Evolutionary conservation across 1,284 basidiomycete species (phyloP).

Genomic region (Sporisorium scitamineum): DNA sequence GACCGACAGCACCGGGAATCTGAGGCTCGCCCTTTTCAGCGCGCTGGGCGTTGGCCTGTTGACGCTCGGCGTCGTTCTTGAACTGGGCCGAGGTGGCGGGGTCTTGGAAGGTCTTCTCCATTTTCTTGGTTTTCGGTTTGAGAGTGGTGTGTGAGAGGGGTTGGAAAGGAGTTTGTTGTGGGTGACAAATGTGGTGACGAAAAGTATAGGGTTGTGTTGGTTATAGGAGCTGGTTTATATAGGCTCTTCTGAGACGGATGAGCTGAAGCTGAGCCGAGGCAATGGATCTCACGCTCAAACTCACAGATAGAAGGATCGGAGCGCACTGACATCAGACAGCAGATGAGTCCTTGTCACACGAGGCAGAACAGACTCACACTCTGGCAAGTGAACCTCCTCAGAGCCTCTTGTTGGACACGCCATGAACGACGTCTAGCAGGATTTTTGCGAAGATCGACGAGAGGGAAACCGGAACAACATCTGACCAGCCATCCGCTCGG

Average conservation of each 20-base stretch:
- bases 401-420: no score
- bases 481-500: background rate
- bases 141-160: background rate
- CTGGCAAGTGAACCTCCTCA: background rate
- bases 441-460: slow-evolving; percentile 1
- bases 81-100: slow-evolving; percentile 9
- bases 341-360: background rate
- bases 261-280: slow-evolving; percentile 7
- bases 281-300: no score
- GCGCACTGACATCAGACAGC: slow-evolving; percentile 30
- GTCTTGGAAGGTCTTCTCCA: slow-evolving; percentile 60
- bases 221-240: background rate
- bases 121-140: slow-evolving; percentile 13
- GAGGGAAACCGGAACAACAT: background rate
- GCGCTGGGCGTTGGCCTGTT: slow-evolving; percentile 44
- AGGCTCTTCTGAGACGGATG: background rate
- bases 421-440: no score
- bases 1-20: slow-evolving; percentile 49
- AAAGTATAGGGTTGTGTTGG: background rate
- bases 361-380: background rate
- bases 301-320: no score
- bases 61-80: slow-evolving; percentile 42
- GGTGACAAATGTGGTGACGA: background rate
- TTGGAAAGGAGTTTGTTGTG: background rate
- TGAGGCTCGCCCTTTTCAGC: slow-evolving; percentile 49